Base-by-base conservation (phyloP, 2,329 filamentous ascomycete species). In the Thermothelomyces thermophilus region DNA sequence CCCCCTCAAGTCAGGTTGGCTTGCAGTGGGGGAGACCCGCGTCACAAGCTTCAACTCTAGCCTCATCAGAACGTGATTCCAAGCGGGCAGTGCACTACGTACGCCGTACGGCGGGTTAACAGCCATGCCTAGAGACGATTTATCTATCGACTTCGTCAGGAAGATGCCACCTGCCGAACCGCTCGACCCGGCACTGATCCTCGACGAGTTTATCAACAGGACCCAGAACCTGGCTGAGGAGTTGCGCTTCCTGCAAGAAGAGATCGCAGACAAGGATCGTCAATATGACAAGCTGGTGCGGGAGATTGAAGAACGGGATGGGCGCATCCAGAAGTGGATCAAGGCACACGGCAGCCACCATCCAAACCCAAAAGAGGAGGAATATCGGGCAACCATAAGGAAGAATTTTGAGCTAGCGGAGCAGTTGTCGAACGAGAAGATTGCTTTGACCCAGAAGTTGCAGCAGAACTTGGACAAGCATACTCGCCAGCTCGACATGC, bases 151-250 rank as follows among this genome's bases (percentile, higher is more conserved):
- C 69, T 83, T 83, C 67, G 79, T 82, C 64, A 75, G 76, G 70
- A 82, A 73, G 72, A 83, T 83, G 79, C 77, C 79, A 63, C 75
- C 73, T 42, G 60, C 64, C 63, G 81, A 84, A 64, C 71, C 76
- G 53, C 74, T 81, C 65, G 81, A 84, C 60, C 78, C 80, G 51
- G 76, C 84, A 49, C 73, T 84, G 56, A 82, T 90, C 62, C 79
- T 90, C 60, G 86, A 91, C 66, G 85, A 90, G 66, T 90, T 86
- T 74, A 80, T 84, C 64, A 81, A 84, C 64, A 76, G 72, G 68
- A 84, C 86, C 17, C 82, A 86, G 60, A 93, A 93, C 62, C 75
- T 91, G 24, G 87, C 87, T 54, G 85, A 87, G 56, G 87, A 93
- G 68, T 83, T 93, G 52, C 83, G 84, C 17, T 90, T 90, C 70